These are phyloP conservation scores for Calonectria naviculata DNA, from an alignment of 2,329 filamentous ascomycete genomes.

Conservation along the genomic window DNA sequence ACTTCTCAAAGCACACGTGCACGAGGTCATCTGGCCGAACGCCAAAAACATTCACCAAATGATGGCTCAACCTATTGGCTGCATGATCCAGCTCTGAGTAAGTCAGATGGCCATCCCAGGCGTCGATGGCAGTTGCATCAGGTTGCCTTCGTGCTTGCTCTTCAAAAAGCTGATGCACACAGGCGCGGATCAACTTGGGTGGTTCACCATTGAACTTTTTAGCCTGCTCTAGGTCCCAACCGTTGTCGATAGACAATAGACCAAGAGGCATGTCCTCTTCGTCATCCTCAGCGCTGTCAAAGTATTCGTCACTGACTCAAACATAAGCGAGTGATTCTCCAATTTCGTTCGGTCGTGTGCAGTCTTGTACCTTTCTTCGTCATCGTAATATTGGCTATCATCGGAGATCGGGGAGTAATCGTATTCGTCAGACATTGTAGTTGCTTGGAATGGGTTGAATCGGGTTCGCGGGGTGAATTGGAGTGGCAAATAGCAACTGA, in stretches of 20 bases:
- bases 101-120: conserved; percentile 39
- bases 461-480: neutral
- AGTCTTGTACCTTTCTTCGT: neutral
- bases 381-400: neutral
- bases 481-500: neutral
- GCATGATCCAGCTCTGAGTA: neutral
- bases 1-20: neutral
- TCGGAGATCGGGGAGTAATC: neutral
- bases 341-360: neutral
- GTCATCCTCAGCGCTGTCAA: neutral
- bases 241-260: neutral
- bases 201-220: neutral
- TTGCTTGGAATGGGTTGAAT: neutral
- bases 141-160: neutral
- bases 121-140: neutral
- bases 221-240: neutral
- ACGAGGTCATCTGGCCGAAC: neutral
- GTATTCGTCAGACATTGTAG: neutral
- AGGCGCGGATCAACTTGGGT: neutral
- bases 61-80: neutral
- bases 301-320: neutral
- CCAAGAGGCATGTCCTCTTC: neutral
- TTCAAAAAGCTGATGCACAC: neutral
- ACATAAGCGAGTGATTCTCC: neutral
- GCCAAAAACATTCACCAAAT: neutral